Base-by-base conservation (phyloP, 306 rosid genomes). In the Pterocarpus macrocarpus region DNA sequence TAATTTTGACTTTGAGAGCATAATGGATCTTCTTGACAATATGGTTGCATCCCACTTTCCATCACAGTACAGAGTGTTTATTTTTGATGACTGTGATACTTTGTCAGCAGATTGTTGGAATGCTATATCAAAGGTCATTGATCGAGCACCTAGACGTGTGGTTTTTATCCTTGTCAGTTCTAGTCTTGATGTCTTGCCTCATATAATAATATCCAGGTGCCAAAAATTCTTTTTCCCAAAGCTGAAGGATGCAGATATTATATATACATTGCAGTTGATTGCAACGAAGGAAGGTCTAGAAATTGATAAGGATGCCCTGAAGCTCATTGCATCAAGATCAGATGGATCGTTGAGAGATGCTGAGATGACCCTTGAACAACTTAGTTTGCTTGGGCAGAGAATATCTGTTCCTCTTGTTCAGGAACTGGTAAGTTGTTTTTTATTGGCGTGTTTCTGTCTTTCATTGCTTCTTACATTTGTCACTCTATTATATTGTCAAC, bases 331-430 rank as follows among this genome's bases (percentile, higher is more conserved):
- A 47, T 93, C 99, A 76, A 90, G 97, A 81, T 96, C 99, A 2
- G 98, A 93, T 61, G 99, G 99, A 67, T 96, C 99, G 28, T 81
- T 96, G 84, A 90, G 98, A 84, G 99, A 96, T 84, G 98, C 98
- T 52, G 99, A 96, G 86, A 96, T 96, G 99, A 96, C 97, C 74
- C 94, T 96, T 72, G 99, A 96, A 80, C 99, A 96, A 73, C 91
- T 96, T 76, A 96, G 98, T 76, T 92, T 96, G 86, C 99, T 96
- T 78, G 98, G 99, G 64, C 98, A 90, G 86, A 84, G 87, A 88
- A 93, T 96, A 53, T 92, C 97, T 15, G 97, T 96, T 80, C 94
- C 98, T 69, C 92, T 96, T 17, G 97, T 93, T 81, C 98, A 93
- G 87, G 99, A 96, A 83, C 86, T 96, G 90, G 99, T 93, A 77